Conservation (phyloP, 202 grass and related monocot species). For the Zoysia matrella region DNA sequence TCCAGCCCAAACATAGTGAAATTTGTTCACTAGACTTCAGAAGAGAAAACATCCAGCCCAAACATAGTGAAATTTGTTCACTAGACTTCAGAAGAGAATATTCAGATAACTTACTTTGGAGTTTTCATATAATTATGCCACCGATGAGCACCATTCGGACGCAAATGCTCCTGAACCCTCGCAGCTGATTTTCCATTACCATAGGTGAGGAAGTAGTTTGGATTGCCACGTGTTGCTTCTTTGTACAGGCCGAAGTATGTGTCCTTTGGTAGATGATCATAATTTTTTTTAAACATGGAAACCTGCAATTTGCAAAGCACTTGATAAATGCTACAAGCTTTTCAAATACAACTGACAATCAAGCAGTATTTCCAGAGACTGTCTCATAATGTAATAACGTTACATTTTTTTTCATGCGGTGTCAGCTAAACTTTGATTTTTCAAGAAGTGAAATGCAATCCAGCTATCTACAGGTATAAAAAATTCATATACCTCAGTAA, state of each 20-base stretch:
- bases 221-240: constrained; percentile 96
- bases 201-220: constrained; percentile 97
- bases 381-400: background rate
- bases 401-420: too few relatives aligned
- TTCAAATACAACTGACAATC: background rate
- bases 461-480: background rate
- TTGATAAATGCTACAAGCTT: background rate
- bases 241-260: constrained; percentile 99
- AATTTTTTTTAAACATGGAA: constrained; percentile 99
- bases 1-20: constrained; percentile 4
- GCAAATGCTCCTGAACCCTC: constrained; percentile 86
- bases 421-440: background rate
- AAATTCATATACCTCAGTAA: constrained; percentile 80
- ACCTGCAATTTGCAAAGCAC: constrained; percentile 57
- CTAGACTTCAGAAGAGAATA: background rate
- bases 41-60: constrained; percentile 3
- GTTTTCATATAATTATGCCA: constrained; percentile 99
- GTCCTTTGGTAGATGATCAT: constrained; percentile 99
- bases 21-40: background rate
- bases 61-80: background rate
- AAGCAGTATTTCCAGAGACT: background rate
- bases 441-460: background rate
- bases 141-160: constrained; percentile 97
- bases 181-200: constrained; percentile 99
- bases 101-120: constrained; percentile 72